phyloP scores from a whole-genome alignment of 129 eudicot species.

The Tagetes patula region DNA sequence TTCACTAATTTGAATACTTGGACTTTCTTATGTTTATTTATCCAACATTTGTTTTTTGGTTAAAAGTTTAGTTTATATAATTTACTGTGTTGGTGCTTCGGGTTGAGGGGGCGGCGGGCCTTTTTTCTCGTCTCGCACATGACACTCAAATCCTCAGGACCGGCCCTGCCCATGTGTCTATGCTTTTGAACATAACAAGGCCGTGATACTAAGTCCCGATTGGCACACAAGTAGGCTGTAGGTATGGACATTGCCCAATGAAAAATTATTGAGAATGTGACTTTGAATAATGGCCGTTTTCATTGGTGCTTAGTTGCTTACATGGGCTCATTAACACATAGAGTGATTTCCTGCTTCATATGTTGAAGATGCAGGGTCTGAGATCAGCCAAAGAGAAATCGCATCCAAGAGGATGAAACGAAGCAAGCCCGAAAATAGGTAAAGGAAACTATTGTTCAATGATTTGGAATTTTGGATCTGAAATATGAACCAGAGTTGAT shows the following conservation, averaged over 20 bases:
- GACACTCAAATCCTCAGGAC: no score
- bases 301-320: constrained; percentile 62
- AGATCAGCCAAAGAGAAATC: constrained; percentile 45
- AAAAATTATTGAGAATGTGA: constrained; percentile 41
- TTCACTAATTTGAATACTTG: no score
- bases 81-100: no score
- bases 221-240: constrained; percentile 68
- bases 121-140: no score
- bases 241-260: constrained; percentile 69
- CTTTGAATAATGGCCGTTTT: constrained; percentile 64
- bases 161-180: no score
- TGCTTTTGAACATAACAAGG: neutral
- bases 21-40: no score
- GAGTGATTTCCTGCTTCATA: constrained; percentile 71
- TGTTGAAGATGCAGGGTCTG: constrained; percentile 60
- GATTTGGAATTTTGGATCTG: constrained; percentile 2
- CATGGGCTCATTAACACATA: constrained; percentile 91
- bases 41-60: no score
- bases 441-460: constrained; percentile 2
- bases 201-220: constrained; percentile 79
- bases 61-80: no score
- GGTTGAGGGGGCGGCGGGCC: no score
- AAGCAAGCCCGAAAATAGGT: neutral
- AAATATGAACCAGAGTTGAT: no score
- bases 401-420: constrained; percentile 24